Evolutionary conservation across 2,329 filamentous ascomycete species (phyloP).

Genomic region (Curvularia hawaiiensis): DNA sequence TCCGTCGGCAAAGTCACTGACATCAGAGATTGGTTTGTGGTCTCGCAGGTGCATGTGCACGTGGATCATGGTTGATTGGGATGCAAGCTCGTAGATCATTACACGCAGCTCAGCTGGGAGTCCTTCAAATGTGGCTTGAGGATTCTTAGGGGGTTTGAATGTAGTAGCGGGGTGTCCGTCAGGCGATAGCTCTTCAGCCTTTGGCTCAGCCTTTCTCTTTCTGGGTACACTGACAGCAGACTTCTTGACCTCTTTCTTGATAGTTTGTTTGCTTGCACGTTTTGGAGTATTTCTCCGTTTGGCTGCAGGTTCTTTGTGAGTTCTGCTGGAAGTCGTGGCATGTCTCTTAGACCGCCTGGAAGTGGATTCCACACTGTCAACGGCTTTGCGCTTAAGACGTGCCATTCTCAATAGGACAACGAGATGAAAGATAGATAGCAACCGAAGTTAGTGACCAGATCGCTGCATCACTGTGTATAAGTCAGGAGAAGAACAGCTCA

Average conservation of each 20-base stretch:
- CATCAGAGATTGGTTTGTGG: not conserved
- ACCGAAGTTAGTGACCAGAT: not conserved
- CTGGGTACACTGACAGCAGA: not conserved
- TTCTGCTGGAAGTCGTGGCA: not conserved
- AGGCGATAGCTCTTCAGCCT: not conserved
- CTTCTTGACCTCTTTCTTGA: not conserved
- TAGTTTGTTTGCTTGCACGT: not conserved
- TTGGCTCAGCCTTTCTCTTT: not conserved
- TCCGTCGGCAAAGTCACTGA: not conserved
- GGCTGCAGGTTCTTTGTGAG: not conserved
- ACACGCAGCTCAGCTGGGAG: not conserved
- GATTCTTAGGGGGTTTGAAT: not conserved
- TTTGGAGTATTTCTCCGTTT: not conserved
- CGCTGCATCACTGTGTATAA: not conserved
- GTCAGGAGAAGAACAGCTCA: not conserved
- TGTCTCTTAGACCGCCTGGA: not conserved
- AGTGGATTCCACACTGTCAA: not conserved
- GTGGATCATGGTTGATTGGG: not conserved
- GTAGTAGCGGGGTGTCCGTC: not conserved
- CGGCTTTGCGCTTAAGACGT: constrained; percentile 1
- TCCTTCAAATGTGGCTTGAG: constrained; percentile 1
- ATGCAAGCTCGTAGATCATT: not conserved
- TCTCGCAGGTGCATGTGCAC: constrained; percentile 1
- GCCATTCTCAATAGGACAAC: not conserved
- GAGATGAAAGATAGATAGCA: not conserved